phyloP scores from a whole-genome alignment of 2,329 filamentous ascomycete species.

The Ceratocystis cacaofunesta region DNA sequence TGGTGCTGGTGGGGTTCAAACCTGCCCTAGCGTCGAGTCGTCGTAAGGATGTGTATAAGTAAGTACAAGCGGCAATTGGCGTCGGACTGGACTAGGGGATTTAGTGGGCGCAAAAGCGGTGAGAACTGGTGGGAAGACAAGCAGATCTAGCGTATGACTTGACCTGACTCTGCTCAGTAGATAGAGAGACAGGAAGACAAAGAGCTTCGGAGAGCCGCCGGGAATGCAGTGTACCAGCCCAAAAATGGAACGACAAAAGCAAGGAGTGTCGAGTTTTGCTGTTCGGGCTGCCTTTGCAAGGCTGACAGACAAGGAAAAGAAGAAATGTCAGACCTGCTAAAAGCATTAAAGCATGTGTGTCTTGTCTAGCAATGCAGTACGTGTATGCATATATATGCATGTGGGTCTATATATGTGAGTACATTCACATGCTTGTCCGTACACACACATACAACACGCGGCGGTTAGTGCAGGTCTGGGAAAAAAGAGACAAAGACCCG shows the following conservation, averaged over 20 bases:
- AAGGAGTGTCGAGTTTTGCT: not conserved
- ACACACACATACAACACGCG: not conserved
- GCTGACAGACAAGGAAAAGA: slow-evolving; percentile 3
- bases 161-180: too few relatives aligned
- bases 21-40: too few relatives aligned
- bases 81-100: too few relatives aligned
- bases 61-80: too few relatives aligned
- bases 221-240: not conserved
- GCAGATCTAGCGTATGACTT: too few relatives aligned
- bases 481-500: not conserved
- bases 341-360: not conserved
- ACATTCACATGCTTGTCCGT: not conserved
- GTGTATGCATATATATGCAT: not conserved
- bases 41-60: too few relatives aligned
- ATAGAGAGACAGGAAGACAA: too few relatives aligned
- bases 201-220: not conserved
- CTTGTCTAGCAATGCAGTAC: not conserved
- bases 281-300: not conserved
- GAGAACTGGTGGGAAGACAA: too few relatives aligned
- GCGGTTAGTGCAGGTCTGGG: not conserved
- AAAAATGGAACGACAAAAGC: not conserved
- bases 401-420: not conserved
- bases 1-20: too few relatives aligned
- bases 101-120: too few relatives aligned
- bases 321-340: not conserved